Evolutionary conservation across 1,284 basidiomycete genomes (phyloP).

Genomic region (Ustilago nuda): DNA sequence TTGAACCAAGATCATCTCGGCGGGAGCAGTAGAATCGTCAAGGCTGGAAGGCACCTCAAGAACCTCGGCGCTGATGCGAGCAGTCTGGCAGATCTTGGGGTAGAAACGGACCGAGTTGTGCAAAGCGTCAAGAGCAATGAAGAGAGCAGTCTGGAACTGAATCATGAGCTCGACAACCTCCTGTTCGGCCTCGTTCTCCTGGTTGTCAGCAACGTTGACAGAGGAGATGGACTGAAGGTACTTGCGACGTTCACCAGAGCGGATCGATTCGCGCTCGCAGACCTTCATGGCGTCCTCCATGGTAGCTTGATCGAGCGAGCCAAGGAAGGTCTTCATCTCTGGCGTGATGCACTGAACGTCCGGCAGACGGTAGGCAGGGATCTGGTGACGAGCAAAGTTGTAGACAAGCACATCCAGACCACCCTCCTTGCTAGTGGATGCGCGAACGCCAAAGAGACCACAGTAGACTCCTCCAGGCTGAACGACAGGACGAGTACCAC

Average conservation of each 20-base stretch:
- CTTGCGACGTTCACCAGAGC: conserved; percentile 63
- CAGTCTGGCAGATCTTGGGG: conserved; percentile 70
- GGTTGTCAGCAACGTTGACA: conserved; percentile 47
- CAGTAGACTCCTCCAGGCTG: conserved; percentile 72
- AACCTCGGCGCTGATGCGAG: conserved; percentile 72
- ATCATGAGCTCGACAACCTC: conserved; percentile 70
- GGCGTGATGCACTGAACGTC: conserved; percentile 71
- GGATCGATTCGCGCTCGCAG: conserved; percentile 70
- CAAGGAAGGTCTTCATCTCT: conserved; percentile 71
- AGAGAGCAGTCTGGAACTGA: conserved; percentile 72
- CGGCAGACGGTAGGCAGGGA: conserved; percentile 73
- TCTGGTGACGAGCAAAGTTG: conserved; percentile 73
- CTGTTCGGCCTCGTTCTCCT: conserved; percentile 49
- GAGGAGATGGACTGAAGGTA: conserved; percentile 52
- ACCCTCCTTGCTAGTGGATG: conserved; percentile 66
- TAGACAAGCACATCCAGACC: conserved; percentile 72
- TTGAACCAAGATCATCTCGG: conserved; percentile 71
- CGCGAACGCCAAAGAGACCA: conserved; percentile 72
- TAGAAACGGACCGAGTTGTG: conserved; percentile 71
- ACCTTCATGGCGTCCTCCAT: conserved; percentile 71
- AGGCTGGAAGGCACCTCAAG: conserved; percentile 71
- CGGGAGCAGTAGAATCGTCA: conserved; percentile 64
- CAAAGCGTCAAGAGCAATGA: conserved; percentile 72
- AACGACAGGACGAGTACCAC: conserved; percentile 72
- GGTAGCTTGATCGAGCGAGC: conserved; percentile 70